A percentile compares a stretch with the other conserved stretches of the same genome.
Conservation (phyloP, 163 green algal genomes). For the Scenedesmus sp. region DNA sequence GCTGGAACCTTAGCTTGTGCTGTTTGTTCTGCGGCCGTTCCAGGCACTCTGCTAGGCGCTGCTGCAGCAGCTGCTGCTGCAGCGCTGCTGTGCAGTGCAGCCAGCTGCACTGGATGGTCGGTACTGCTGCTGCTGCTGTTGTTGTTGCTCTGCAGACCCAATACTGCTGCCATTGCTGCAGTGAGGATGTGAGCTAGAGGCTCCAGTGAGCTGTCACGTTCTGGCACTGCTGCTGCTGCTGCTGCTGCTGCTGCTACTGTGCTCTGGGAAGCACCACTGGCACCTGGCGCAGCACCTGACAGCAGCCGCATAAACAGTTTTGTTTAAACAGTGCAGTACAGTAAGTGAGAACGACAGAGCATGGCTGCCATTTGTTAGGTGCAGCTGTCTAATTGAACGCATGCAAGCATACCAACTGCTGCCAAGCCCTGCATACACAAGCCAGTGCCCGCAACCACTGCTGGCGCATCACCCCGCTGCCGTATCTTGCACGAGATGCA, state of each 20-base stretch:
- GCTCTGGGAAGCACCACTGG: neutral
- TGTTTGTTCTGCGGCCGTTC: neutral
- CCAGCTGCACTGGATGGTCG: neutral
- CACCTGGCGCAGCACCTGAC: neutral
- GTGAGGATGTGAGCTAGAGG: constrained; percentile 5
- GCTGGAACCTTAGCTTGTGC: neutral
- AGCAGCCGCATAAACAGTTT: neutral
- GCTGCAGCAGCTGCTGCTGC: constrained; percentile 22
- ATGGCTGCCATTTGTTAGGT: too few species aligned
- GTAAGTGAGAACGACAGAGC: too few species aligned
- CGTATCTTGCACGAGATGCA: too few species aligned
- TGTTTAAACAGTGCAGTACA: too few species aligned
- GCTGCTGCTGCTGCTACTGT: neutral
- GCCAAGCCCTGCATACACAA: neutral
- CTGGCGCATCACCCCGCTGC: too few species aligned
- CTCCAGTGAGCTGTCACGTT: neutral
- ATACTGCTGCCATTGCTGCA: constrained; percentile 34
- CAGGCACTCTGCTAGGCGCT: neutral
- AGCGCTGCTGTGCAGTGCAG: neutral
- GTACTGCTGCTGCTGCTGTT: neutral
- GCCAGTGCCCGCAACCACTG: too few species aligned
- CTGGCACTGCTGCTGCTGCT: neutral
- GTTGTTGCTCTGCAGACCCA: neutral
- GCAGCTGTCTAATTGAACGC: too few species aligned
- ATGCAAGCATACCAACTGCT: too few species aligned